Evolutionary conservation across 306 rosid species (phyloP), one percentile per base, ranked within the genome.

Genomic region (Calophaca sinica): DNA sequence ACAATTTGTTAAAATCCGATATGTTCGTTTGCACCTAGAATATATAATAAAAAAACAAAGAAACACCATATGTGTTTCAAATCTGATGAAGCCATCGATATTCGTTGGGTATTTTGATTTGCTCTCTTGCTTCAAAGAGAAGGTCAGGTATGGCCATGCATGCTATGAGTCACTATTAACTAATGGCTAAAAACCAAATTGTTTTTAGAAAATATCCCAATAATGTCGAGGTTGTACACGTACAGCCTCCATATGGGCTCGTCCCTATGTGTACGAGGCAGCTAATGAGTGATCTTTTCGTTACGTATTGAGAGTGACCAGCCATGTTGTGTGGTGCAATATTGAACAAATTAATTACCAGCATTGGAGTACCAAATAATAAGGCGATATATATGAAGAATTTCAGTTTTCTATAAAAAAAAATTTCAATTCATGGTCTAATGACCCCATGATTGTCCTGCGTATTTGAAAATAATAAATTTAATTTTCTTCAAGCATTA

Each of bases 211-310:
- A 33, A 2, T 8, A 20, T 78, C 76, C 59, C 29, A 69, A 49
- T 38, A 41, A 10, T 57, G 70, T 51, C 50, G 26, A 61, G n/a
- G 9, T 78, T 68, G 26, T 20, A 20, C 26, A 20, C 0, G 70
- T 33, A 68, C 63, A 50, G 5, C 61, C 72, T 35, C 82, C 82
- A 61, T 78, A 49, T 12, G 26, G 53, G 53, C 53, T 48, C 53
- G 53, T 49, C 54, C 54, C 54, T 49, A 45, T 11, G 1, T 20
- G 26, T 20, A 20, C 26, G 26, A 20, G 26, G 26, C 26, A 20
- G 26, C 26, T 20, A 20, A 20, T 20, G 1, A 20, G 26, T 20
- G 26, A 20, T 20, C 26, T 20, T 20, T 20, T 20, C 26, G 26
- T 20, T 20, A 20, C 10, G 3, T 42, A 3, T 42, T 8, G 48